These are phyloP conservation scores for Tagetes erecta DNA, from an alignment of 129 eudicot genomes.

Conservation along the genomic window DNA sequence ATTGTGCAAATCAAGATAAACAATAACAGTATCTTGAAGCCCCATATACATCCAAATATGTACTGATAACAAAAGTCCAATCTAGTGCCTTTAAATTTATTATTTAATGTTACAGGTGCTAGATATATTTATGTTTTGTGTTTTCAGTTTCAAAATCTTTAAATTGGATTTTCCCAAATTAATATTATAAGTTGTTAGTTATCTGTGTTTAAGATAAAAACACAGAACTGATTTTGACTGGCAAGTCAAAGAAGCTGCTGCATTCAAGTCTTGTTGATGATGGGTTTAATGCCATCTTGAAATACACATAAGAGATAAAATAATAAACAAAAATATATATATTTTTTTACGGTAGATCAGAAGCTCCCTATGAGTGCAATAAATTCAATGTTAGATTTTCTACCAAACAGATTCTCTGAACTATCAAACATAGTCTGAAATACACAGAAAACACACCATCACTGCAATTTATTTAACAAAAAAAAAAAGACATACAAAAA, in stretches of 20 bases:
- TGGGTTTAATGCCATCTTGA: conserved; percentile 31
- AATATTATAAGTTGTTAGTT: background rate
- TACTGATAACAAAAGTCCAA: conserved; percentile 20
- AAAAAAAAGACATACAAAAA: background rate
- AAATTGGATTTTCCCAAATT: background rate
- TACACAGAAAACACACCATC: conserved; percentile 22
- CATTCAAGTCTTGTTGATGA: conserved; percentile 26
- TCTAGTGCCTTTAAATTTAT: background rate
- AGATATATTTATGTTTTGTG: background rate
- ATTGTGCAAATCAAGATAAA: conserved; percentile 6
- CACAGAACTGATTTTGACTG: conserved; percentile 31
- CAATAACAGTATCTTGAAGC: conserved; percentile 17
- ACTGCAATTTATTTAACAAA: background rate
- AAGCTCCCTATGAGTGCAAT: conserved; percentile 26
- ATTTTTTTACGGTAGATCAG: conserved; percentile 24
- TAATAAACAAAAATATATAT: background rate
- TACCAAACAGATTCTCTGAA: conserved; percentile 27
- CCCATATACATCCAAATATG: conserved; percentile 32
- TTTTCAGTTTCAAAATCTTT: conserved; percentile 7
- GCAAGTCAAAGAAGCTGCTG: conserved; percentile 27
- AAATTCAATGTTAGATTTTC: conserved; percentile 11
- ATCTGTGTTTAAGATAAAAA: background rate
- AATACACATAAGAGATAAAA: conserved; percentile 20
- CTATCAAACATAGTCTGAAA: conserved; percentile 33
- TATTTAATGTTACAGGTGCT: background rate